Evolutionary conservation across 345 rosid species (phyloP), one percentile per base, ranked within the genome.

Genomic region (Sapria himalayana): DNA sequence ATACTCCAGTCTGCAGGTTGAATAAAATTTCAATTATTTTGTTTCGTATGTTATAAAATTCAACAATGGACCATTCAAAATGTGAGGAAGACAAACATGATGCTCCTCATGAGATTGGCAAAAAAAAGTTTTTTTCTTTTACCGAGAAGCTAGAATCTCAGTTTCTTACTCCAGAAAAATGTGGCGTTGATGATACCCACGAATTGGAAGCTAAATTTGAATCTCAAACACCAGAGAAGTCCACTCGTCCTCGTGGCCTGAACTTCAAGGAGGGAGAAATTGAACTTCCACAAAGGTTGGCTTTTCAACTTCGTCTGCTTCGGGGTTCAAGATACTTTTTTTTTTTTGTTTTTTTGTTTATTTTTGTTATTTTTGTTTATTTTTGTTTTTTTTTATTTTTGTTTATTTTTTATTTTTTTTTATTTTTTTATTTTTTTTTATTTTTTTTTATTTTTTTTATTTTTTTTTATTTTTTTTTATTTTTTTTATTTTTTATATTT

Each of bases 151-250:
- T 50, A 22, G 27, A 4, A 11, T 7, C 22, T 6, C 25, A 7
- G 3, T 15, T 29, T 22, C 17, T 37, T 19, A 9, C 40, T 2
- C 39, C 36, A 22, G 39, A 39, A 31, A 51, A 43, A 16, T 36
- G 20, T 7, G 68, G 22, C 13, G 10, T 18, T 46, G 27, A 22
- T 25, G 48, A 20, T 29, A 56, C 23, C 12, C 29, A 25, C 21
- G 32, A 25, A 19, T 13, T 39, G 29, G 60, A 39, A 22, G 22
- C 24, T 33, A 32, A 38, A 10, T 41, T 65, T 41, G 38, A 23
- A 2, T 34, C 48, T 33, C 71, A 54, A 29, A 66, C 72, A n/a
- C 72, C 72, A 2, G 50, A 51, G 46, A 62, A 66, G 47, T 51
- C 45, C 8, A 39, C 11, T 14, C 56, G 41, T 46, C 37, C 60